phyloP scores from a whole-genome alignment of 2,329 filamentous ascomycete species.

The Penicillium brevicompactum region DNA sequence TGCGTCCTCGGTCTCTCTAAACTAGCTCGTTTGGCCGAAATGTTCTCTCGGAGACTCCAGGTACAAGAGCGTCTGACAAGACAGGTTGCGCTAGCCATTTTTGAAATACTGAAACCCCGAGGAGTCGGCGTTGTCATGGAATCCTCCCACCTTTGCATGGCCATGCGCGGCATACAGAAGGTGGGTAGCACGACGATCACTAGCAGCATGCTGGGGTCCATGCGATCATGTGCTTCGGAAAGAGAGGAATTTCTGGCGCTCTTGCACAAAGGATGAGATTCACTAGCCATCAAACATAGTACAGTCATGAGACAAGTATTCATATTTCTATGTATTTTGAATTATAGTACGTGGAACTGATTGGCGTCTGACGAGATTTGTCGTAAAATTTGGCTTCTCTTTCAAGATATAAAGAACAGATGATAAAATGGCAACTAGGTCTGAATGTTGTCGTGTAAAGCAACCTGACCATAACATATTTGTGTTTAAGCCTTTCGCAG shows the following conservation, averaged over 20 bases:
- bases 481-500: no score
- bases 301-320: no score
- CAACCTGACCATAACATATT: no score
- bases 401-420: no score
- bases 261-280: neutral
- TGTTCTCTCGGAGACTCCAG: constrained; percentile 91
- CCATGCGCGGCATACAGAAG: constrained; percentile 98
- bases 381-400: no score
- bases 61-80: constrained; percentile 96
- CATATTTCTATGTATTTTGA: no score
- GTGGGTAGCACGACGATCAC: constrained; percentile 87
- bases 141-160: constrained; percentile 95
- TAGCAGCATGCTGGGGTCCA: constrained; percentile 95
- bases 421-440: no score
- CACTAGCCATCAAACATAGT: neutral
- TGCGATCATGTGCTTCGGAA: constrained; percentile 60
- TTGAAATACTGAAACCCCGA: constrained; percentile 88
- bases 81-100: constrained; percentile 93
- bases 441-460: no score
- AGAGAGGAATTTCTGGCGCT: neutral
- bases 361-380: no score
- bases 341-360: no score
- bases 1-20: constrained; percentile 95
- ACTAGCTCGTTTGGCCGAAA: constrained; percentile 90
- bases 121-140: constrained; percentile 98